Evolutionary conservation across 306 rosid genomes (phyloP).

Genomic region (Fagus crenata): DNA sequence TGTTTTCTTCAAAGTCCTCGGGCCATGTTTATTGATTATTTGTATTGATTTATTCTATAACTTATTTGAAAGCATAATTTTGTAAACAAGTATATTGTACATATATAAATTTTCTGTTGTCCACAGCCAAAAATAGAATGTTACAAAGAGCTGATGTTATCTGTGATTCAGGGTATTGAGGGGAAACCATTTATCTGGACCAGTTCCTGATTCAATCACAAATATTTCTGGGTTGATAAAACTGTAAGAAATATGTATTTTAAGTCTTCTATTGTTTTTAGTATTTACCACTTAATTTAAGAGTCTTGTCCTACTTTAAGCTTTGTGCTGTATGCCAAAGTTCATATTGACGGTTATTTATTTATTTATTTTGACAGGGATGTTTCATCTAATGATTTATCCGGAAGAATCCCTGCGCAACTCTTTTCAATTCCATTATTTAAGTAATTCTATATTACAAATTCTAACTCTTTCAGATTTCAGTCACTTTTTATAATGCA

Average conservation of each 20-base stretch:
- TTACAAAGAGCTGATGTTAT: constrained; percentile 10
- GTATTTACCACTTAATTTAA: constrained; percentile 17
- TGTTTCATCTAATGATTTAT: constrained; percentile 69
- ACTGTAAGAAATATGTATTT: constrained; percentile 32
- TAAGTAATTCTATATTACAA: constrained; percentile 47
- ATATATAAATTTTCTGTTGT: background rate
- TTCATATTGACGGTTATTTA: constrained; percentile 16
- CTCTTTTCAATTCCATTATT: constrained; percentile 62
- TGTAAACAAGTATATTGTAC: background rate
- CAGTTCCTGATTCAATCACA: constrained; percentile 44
- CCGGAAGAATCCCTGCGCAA: constrained; percentile 69
- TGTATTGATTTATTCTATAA: background rate
- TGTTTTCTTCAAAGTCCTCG: background rate
- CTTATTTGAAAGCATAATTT: background rate
- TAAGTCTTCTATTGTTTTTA: constrained; percentile 12
- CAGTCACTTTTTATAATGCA: background rate
- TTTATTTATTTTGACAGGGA: constrained; percentile 55
- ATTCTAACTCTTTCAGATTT: constrained; percentile 3
- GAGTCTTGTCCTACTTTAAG: constrained; percentile 9
- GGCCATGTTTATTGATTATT: background rate
- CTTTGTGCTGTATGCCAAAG: constrained; percentile 18
- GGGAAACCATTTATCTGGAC: constrained; percentile 47
- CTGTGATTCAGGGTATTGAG: constrained; percentile 46
- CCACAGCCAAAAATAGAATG: background rate
- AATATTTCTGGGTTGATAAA: constrained; percentile 41